Evolutionary conservation across 2,329 filamentous ascomycete genomes (phyloP).

Genomic region (Fusarium siculi): DNA sequence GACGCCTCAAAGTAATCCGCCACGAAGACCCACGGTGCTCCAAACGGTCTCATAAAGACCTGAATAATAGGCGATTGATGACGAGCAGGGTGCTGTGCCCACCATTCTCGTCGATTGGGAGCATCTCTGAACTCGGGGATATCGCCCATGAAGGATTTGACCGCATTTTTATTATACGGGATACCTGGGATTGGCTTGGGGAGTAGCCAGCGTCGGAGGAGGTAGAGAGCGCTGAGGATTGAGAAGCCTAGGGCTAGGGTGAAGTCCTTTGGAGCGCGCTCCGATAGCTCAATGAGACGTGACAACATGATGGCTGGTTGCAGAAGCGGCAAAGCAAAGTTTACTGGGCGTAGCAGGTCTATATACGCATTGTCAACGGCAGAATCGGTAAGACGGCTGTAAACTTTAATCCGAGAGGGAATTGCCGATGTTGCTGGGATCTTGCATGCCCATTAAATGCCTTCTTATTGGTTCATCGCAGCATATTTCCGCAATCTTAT

Average conservation of each 20-base stretch:
- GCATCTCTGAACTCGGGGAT: slow-evolving; percentile 11
- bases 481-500: not conserved
- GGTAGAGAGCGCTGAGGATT: not conserved
- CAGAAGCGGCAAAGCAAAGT: fast-evolving
- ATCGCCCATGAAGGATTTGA: slow-evolving; percentile 27
- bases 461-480: not conserved
- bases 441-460: too few species aligned
- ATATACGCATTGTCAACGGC: not conserved
- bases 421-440: not conserved
- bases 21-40: slow-evolving; percentile 22
- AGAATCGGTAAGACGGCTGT: fast-evolving
- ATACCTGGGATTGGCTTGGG: slow-evolving; percentile 32
- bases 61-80: slow-evolving; percentile 26
- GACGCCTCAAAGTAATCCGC: slow-evolving; percentile 29
- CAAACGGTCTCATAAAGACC: slow-evolving; percentile 29
- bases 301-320: not conserved
- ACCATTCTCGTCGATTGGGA: slow-evolving; percentile 20
- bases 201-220: not conserved
- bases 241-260: not conserved
- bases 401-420: not conserved
- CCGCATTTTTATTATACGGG: slow-evolving; percentile 23
- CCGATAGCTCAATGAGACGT: not conserved
- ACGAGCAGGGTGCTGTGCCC: slow-evolving; percentile 5
- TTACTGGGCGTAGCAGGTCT: not conserved
- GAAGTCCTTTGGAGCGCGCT: not conserved